Conservation (phyloP, 768 basidiomycete genomes). For the Tricholoma flavovirens region DNA sequence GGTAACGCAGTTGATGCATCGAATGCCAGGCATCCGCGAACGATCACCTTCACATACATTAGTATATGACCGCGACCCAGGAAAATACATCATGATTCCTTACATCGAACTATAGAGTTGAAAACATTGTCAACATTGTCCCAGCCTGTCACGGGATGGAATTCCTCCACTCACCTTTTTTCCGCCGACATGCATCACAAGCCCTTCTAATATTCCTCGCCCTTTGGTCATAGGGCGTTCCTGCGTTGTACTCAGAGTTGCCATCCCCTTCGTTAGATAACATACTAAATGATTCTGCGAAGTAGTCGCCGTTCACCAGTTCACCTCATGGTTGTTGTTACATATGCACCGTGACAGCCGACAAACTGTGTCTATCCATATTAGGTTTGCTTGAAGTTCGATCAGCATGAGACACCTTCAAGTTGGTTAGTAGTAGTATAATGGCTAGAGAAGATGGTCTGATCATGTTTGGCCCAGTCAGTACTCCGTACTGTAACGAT, state of each 20-base stretch:
- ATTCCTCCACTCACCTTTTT: constrained; percentile 56
- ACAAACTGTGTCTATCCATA: too few species aligned
- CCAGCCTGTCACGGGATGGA: too few species aligned
- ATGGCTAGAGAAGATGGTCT: too few species aligned
- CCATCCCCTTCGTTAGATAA: not conserved
- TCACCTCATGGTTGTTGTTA: too few species aligned
- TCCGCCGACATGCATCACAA: constrained; percentile 77
- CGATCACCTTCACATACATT: constrained; percentile 44
- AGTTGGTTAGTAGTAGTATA: too few species aligned
- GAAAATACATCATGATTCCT: not conserved
- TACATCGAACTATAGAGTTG: constrained; percentile 22
- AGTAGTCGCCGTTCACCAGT: too few species aligned
- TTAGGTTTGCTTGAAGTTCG: too few species aligned
- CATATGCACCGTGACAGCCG: too few species aligned
- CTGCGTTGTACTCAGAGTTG: not conserved
- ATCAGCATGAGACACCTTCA: too few species aligned
- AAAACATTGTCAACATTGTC: not conserved
- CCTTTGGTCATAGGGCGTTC: constrained; percentile 8
- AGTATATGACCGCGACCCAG: not conserved
- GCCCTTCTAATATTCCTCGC: constrained; percentile 69
- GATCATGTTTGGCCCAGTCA: too few species aligned
- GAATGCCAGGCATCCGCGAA: constrained; percentile 54
- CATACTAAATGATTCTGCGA: not conserved
- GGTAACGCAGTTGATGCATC: constrained; percentile 55
- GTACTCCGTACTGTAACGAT: too few species aligned